Conservation (phyloP, 2,329 filamentous ascomycete genomes). For the Neophaeococcomyces mojaviensis region DNA sequence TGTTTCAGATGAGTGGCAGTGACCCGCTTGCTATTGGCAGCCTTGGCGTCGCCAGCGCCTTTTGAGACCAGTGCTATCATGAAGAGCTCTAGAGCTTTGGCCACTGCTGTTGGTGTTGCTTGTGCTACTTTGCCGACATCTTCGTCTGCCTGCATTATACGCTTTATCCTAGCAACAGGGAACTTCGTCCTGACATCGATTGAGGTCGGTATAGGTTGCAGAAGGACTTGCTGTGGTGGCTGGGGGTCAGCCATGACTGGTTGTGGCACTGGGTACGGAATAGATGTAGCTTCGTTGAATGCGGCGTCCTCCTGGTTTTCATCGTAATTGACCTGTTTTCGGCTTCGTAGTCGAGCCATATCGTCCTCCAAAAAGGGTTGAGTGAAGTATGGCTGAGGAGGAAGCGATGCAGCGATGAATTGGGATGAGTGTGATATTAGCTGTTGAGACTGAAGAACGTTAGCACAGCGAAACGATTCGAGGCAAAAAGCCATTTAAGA, state of each 20-base stretch:
- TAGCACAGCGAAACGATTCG: no score
- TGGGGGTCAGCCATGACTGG: constrained; percentile 10
- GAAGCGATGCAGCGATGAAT: background rate
- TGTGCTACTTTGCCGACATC: constrained; percentile 98
- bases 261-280: constrained; percentile 3
- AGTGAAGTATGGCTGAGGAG: background rate
- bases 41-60: constrained; percentile 75
- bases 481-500: no score
- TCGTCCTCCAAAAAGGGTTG: constrained; percentile 2
- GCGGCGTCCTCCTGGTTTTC: constrained; percentile 1
- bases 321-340: constrained; percentile 7
- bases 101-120: constrained; percentile 91
- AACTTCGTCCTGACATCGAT: constrained; percentile 89
- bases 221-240: constrained; percentile 10
- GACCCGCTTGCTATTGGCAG: constrained; percentile 66
- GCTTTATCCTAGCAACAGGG: constrained; percentile 92
- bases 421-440: background rate
- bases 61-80: constrained; percentile 92
- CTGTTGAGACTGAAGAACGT: constrained; percentile 11
- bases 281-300: constrained; percentile 4
- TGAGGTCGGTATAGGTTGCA: constrained; percentile 37
- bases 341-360: constrained; percentile 4
- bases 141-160: constrained; percentile 98
- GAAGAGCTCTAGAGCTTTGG: constrained; percentile 92
- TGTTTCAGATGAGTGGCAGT: constrained; percentile 86